A percentile compares a stretch with the other conserved stretches of the same genome.
Evolutionary conservation across 2,329 filamentous ascomycete species (phyloP).

Genomic region (Clarireedia monteithiana): DNA sequence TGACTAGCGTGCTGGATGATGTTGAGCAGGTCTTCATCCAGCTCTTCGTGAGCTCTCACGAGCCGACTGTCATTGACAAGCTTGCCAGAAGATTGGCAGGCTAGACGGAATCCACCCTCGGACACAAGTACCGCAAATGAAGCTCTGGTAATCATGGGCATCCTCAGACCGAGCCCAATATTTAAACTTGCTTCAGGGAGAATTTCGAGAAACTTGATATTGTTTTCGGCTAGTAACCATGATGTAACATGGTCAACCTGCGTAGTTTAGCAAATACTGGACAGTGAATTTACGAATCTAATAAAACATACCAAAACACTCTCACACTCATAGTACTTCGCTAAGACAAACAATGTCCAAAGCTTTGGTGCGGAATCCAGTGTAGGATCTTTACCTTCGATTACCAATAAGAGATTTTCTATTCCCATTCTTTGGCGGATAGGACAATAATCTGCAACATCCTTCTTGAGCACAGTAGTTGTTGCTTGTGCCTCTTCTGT

Average conservation of each 20-base stretch:
- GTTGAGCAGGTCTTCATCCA: constrained; percentile 48
- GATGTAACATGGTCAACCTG: constrained; percentile 39
- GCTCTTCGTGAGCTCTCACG: constrained; percentile 39
- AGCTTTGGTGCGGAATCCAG: constrained; percentile 59
- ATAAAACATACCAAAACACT: constrained; percentile 33
- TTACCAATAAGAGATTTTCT: constrained; percentile 50
- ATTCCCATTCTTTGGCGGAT: constrained; percentile 57
- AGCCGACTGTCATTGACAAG: constrained; percentile 22
- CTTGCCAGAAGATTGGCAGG: constrained; percentile 2
- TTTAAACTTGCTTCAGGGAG: constrained; percentile 54
- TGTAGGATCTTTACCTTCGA: constrained; percentile 45
- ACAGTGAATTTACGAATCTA: background rate
- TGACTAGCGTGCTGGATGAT: constrained; percentile 51
- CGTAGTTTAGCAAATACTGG: constrained; percentile 5
- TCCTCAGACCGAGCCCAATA: constrained; percentile 43
- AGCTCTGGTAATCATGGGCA: constrained; percentile 35
- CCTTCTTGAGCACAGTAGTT: background rate
- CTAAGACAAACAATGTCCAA: constrained; percentile 58
- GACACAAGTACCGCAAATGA: constrained; percentile 56
- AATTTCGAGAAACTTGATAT: constrained; percentile 53
- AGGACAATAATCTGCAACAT: constrained; percentile 52
- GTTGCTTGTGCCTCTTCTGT: background rate
- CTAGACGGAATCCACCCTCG: constrained; percentile 44
- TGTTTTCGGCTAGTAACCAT: constrained; percentile 50
- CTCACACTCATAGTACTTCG: constrained; percentile 49